Evolutionary conservation across 441 rosid species (phyloP).

Genomic region (Croton setiger): DNA sequence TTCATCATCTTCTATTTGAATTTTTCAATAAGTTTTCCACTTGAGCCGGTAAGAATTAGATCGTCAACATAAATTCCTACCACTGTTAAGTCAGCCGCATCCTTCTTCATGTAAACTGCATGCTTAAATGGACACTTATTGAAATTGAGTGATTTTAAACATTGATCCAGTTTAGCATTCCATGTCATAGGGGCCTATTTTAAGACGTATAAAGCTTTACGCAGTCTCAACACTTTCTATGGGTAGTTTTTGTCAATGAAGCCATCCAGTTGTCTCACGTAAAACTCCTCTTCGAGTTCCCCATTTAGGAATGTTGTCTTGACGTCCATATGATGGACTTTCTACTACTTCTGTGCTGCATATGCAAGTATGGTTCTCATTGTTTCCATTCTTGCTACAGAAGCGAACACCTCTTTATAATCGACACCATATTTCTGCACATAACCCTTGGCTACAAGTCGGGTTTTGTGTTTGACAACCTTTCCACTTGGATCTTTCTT

Average conservation of each 20-base stretch:
- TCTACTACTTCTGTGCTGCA: neutral
- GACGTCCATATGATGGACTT: neutral
- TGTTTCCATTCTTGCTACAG: neutral
- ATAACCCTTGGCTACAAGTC: no score
- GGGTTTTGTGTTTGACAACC: no score
- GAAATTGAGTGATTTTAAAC: neutral
- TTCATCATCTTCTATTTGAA: constrained; percentile 3
- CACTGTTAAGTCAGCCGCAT: no score
- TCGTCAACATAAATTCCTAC: no score
- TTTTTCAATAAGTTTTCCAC: no score
- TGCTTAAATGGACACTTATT: neutral
- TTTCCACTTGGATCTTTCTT: no score
- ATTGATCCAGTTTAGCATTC: neutral
- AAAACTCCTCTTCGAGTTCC: neutral
- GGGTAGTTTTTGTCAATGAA: no score
- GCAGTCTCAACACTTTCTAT: no score
- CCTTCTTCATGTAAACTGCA: no score
- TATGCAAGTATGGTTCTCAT: neutral
- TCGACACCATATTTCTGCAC: no score
- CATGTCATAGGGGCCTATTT: neutral
- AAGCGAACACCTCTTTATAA: no score
- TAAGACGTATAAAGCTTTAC: neutral
- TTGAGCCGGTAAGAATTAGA: no score
- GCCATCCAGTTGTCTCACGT: neutral
- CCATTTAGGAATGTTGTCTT: neutral